Conservation (phyloP, 169 alveolate species). For the Theileria equi region DNA sequence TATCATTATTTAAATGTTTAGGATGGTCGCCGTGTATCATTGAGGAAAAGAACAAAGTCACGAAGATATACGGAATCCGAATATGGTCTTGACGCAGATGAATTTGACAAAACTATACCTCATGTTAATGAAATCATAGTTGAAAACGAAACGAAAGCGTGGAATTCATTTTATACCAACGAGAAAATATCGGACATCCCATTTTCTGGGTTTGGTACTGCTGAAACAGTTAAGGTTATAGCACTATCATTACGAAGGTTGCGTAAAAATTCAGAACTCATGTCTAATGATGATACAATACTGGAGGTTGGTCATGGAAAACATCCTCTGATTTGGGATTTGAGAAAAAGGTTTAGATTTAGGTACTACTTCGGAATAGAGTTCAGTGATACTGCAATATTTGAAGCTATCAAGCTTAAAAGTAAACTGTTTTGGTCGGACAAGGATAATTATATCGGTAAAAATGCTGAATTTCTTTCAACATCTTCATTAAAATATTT, state of each 20-base stretch:
- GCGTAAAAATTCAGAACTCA: neutral
- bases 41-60: slow-evolving; percentile 6
- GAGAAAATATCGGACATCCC: slow-evolving; percentile 41
- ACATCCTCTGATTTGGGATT: slow-evolving; percentile 71
- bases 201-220: slow-evolving; percentile 52
- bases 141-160: slow-evolving; percentile 48
- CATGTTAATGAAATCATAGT: slow-evolving; percentile 16
- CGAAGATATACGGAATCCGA: slow-evolving; percentile 10
- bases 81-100: neutral
- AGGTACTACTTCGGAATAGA: slow-evolving; percentile 55
- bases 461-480: slow-evolving; percentile 47
- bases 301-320: slow-evolving; percentile 78
- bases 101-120: neutral
- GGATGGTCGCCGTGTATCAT: slow-evolving; percentile 11
- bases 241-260: slow-evolving; percentile 3
- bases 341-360: slow-evolving; percentile 31
- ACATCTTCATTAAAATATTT: slow-evolving; percentile 43
- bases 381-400: slow-evolving; percentile 64
- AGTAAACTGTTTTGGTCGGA: neutral
- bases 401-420: slow-evolving; percentile 55
- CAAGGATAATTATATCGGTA: neutral
- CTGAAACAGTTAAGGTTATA: slow-evolving; percentile 51
- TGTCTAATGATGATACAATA: slow-evolving; percentile 46
- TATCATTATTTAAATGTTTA: neutral
- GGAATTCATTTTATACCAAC: slow-evolving; percentile 53